Evolutionary conservation across 2,329 filamentous ascomycete genomes (phyloP).

Genomic region (Akanthomyces lecanii): DNA sequence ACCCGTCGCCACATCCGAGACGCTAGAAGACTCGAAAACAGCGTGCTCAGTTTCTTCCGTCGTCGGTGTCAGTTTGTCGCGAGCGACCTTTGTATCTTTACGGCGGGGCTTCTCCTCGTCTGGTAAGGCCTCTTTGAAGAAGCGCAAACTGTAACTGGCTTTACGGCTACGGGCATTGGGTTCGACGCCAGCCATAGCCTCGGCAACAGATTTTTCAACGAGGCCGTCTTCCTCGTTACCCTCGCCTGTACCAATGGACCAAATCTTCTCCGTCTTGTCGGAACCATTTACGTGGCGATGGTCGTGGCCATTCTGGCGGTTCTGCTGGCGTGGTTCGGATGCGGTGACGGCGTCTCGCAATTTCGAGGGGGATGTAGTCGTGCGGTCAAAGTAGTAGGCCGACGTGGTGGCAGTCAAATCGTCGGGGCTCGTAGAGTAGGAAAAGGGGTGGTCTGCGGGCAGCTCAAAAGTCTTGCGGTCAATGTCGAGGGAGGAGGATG

Average conservation of each 20-base stretch:
- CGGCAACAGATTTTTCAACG: constrained; percentile 61
- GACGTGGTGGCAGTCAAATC: constrained; percentile 25
- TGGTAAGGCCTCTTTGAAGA: constrained; percentile 64
- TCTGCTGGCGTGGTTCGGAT: constrained; percentile 6
- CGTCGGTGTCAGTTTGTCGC: constrained; percentile 39
- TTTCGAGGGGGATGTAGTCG: constrained; percentile 15
- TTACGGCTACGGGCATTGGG: constrained; percentile 62
- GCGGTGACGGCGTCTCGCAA: not conserved
- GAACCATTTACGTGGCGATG: constrained; percentile 41
- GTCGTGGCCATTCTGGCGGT: constrained; percentile 29
- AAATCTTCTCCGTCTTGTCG: constrained; percentile 60
- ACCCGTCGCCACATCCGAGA: constrained; percentile 3
- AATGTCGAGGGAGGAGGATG: constrained; percentile 34
- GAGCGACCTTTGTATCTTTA: constrained; percentile 40
- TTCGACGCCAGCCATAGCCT: constrained; percentile 58
- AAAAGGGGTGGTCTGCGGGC: constrained; percentile 15
- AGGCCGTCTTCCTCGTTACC: constrained; percentile 49
- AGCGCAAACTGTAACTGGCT: constrained; percentile 61
- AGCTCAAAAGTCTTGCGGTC: constrained; percentile 26
- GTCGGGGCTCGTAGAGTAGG: constrained; percentile 25
- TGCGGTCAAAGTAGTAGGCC: constrained; percentile 20
- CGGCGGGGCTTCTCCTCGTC: constrained; percentile 52
- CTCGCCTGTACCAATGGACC: constrained; percentile 57
- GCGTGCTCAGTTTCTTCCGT: constrained; percentile 31
- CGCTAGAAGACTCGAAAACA: not conserved